phyloP scores from a whole-genome alignment of 169 alveolate species.

The Eimeria praecox region DNA sequence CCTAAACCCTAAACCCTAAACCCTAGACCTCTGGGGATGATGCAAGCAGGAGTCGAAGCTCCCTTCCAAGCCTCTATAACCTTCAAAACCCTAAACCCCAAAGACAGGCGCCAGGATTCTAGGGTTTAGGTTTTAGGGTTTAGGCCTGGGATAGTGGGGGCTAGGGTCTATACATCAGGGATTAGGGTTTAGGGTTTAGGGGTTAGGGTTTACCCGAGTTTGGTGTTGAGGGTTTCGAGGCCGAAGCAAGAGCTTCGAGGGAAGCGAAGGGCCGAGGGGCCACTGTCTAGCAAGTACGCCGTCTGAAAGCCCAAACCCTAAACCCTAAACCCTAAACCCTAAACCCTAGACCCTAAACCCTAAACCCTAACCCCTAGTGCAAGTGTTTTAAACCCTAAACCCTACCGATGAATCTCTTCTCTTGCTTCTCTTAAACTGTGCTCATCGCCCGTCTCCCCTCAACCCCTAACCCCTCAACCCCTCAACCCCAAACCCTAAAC shows the following conservation, averaged over 20 bases:
- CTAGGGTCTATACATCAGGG: too few species aligned
- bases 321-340: slow-evolving; percentile 6
- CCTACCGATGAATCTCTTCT: too few species aligned
- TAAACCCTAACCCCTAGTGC: not conserved
- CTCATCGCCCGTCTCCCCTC: too few species aligned
- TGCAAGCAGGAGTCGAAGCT: too few species aligned
- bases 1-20: slow-evolving; percentile 50
- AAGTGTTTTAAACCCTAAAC: not conserved
- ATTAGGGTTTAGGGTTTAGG: slow-evolving; percentile 49
- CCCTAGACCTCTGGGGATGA: too few species aligned
- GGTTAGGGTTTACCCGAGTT: slow-evolving; percentile 23
- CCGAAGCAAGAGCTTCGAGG: too few species aligned
- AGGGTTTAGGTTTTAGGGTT: slow-evolving; percentile 18
- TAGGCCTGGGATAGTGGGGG: too few species aligned
- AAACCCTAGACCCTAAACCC: slow-evolving; percentile 39
- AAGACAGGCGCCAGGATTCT: not conserved
- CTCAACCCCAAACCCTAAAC: slow-evolving; percentile 3
- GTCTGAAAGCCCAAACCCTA: not conserved
- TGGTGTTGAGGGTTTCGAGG: not conserved
- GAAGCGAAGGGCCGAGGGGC: too few species aligned
- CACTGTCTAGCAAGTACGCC: not conserved
- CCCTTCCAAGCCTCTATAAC: too few species aligned
- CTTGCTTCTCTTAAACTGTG: too few species aligned
- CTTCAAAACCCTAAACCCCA: slow-evolving; percentile 4
- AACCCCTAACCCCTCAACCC: not conserved